Conservation (phyloP, 495 filamentous ascomycete genomes). For the Xanthoparmelia taractica region DNA sequence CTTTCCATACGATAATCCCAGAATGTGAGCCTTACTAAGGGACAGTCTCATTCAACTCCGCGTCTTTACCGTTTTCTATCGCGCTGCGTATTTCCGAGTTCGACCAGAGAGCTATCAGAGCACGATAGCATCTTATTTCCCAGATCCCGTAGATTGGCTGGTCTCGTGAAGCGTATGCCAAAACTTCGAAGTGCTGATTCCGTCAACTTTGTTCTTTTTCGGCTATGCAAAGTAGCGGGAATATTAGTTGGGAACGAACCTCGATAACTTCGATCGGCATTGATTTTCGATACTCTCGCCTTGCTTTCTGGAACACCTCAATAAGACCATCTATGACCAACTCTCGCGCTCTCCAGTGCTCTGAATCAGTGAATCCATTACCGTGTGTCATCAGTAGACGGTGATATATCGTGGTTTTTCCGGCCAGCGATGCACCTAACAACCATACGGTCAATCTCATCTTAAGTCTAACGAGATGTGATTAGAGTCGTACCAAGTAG, state of each 20-base stretch:
- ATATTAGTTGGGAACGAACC: background rate
- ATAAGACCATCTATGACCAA: constrained; percentile 1
- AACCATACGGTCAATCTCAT: background rate
- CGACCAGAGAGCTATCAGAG: constrained; percentile 5
- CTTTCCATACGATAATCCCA: background rate
- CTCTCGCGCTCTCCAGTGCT: background rate
- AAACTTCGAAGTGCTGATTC: background rate
- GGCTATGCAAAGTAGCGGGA: too few species aligned
- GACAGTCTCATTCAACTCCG: constrained; percentile 5
- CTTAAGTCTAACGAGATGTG: background rate
- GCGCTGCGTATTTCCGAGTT: background rate
- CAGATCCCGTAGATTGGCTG: background rate
- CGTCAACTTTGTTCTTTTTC: background rate
- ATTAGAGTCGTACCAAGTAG: constrained; percentile 4
- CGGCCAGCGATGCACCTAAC: constrained; percentile 13
- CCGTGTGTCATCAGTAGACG: constrained; percentile 14
- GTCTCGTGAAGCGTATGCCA: constrained; percentile 2
- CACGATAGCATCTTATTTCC: background rate
- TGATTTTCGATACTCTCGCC: background rate
- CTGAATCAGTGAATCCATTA: background rate
- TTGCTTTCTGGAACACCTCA: constrained; percentile 7
- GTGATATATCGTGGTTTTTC: constrained; percentile 17
- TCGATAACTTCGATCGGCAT: background rate
- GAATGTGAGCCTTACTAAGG: constrained; percentile 3
- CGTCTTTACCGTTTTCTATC: constrained; percentile 5